Evolutionary conservation across 495 filamentous ascomycete species (phyloP), one percentile per base, ranked within the genome.

Genomic region (Lineolata rhizophorae): DNA sequence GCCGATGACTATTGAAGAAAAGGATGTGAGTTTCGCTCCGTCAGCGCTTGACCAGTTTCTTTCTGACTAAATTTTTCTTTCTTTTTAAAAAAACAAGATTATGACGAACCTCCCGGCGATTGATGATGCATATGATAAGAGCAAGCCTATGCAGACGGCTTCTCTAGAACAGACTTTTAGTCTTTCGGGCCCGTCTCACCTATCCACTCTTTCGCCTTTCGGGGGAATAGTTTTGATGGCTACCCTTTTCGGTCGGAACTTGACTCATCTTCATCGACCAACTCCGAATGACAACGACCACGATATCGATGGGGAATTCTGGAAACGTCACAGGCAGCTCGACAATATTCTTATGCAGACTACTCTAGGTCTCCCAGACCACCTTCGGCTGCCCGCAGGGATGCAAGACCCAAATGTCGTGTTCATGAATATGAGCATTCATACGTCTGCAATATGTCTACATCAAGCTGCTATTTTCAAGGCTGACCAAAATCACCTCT

Each of bases 381-480:
- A 77, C 40, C 64, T 99, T 10, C 74, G 84, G 40, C 60, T 99
- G 19, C 84, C 90, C 2, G 50, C 50, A 25, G 84, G 78, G 0
- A 59, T 91, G 27, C 51, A 56, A 8, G 74, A 90, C 48, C 59
- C 82, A 5, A 99, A 94, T 42, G 71, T 90, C 31, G 71, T 99
- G 13, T 95, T 94, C 45, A 72, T 78, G 20, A 95, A 95, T 38
- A 93, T 95, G 78, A 78, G 75, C 44, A 82, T 95, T 20, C 87
- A 95, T 46, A 92, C 87, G 0, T 90, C 83, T 1, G 87, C 82
- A 2, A 95, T 99, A 27, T 95, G 90, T 51, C 64, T 95, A 4
- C 87, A 99, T 48, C 87, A 99, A 49, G 90, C 90, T 4, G 90
- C 87, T 13, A 94, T 95, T 13, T 93, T 82, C 63, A 95, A 93